Evolutionary conservation across 2,329 filamentous ascomycete genomes (phyloP), one percentile per base, ranked within the genome.

Genomic region (Fusarium sp.): DNA sequence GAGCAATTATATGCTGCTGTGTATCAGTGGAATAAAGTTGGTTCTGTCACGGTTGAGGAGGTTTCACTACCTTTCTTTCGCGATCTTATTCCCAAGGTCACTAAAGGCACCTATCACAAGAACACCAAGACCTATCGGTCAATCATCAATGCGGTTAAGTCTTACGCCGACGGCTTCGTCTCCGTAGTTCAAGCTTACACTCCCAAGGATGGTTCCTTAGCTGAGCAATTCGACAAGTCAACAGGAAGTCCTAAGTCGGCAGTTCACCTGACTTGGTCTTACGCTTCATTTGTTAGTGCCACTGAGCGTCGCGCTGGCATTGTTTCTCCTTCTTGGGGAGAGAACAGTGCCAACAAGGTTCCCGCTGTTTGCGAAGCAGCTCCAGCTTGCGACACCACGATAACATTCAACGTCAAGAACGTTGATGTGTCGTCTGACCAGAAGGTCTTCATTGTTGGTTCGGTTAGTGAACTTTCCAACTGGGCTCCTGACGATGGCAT

Each of bases 1-100:
- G 92, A 95, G 78, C 90, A 92, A 74, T 84, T 95, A 2, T 95
- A 93, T 76, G 88, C 91, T 71, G 91, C 92, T 0, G 74, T 93
- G 0, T 90, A 90, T 70, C 88, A 90, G 53, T 94, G 91, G 90
- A 82, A 90, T 58, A 80, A 81, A 24, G 77, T 83, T 31, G 88
- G 87, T 1, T 88, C 83, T 2, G 83, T 95, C 70, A 85, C 83
- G 0, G 84, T 69, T 15, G 49, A 69, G 13, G 20, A 50, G 5
- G 39, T 48, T 4, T 69, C 61, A 3, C 22, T 69, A 2, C 22
- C 42, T 0, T 69, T 69, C 24, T 69, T 69, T 39, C 48, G 22
- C 1, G 67, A 69, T 20, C 53, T 69, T 18, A 14, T 54, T 3
- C 57, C 67, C 1, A 66, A 50, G 11, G n/a, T 46, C 9, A 43